Conservation (phyloP, 2,329 filamentous ascomycete genomes). For the Aspergillus ruber region DNA sequence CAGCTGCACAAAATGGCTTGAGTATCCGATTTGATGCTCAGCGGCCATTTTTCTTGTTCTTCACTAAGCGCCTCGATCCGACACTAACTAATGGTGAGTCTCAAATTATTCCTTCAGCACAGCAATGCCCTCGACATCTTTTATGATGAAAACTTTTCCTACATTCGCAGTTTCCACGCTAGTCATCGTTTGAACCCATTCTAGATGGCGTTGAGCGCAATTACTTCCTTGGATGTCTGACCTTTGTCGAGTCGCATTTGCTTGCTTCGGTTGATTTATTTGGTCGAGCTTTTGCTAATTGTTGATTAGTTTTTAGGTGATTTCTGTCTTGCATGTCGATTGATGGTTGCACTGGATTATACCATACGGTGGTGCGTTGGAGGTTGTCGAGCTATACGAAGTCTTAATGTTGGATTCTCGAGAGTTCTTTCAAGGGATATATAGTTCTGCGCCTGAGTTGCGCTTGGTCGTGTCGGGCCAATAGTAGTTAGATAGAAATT, state of each 20-base stretch:
- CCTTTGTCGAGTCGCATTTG: neutral
- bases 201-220: slow-evolving; percentile 9
- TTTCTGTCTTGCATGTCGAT: neutral
- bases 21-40: neutral
- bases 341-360: neutral
- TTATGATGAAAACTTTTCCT: slow-evolving; percentile 9
- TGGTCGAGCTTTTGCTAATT: slow-evolving; percentile 1
- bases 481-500: neutral
- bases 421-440: neutral
- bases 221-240: slow-evolving; percentile 13
- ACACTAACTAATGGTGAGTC: neutral
- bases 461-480: neutral
- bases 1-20: neutral
- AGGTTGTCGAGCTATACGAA: neutral
- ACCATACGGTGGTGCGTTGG: neutral
- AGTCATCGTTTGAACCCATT: slow-evolving; percentile 10
- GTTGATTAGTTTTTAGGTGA: neutral
- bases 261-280: neutral
- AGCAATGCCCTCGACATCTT: neutral
- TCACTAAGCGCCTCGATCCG: too few relatives aligned
- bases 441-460: neutral
- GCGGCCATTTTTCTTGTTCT: neutral
- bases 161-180: slow-evolving; percentile 14
- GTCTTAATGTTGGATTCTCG: neutral
- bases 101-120: too few relatives aligned